phyloP scores from a whole-genome alignment of 31 red algal species.

The Odonthalia washingtoniensis region DNA sequence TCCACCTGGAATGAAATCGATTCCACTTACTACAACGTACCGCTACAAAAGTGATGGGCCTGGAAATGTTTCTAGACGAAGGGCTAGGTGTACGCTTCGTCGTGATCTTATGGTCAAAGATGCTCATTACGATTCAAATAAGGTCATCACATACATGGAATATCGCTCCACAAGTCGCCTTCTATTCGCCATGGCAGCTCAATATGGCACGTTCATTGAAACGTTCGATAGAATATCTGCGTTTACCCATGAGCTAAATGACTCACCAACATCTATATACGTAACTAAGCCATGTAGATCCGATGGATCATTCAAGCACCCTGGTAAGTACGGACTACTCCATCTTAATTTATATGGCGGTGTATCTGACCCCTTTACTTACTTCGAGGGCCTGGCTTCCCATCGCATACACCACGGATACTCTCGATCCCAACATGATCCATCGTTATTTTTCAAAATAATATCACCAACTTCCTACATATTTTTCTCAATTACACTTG shows the following conservation, averaged over 20 bases:
- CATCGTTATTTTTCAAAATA: too few relatives aligned
- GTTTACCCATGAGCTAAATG: constrained; percentile 41
- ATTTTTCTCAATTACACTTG: too few relatives aligned
- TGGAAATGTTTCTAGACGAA: constrained; percentile 4
- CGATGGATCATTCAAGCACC: not conserved
- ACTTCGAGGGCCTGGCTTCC: not conserved
- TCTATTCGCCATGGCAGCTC: constrained; percentile 16
- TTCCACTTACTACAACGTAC: constrained; percentile 5
- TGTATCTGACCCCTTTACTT: not conserved
- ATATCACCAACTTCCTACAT: too few relatives aligned
- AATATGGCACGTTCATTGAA: not conserved
- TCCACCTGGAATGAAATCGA: too few relatives aligned
- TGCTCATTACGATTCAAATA: constrained; percentile 34
- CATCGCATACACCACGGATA: not conserved
- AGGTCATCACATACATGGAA: constrained; percentile 18
- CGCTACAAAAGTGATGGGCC: constrained; percentile 23
- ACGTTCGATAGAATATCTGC: constrained; percentile 34
- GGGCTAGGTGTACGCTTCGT: constrained; percentile 33
- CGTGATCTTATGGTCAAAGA: constrained; percentile 28
- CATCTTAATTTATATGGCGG: constrained; percentile 11
- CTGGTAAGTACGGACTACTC: not conserved
- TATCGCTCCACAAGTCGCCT: constrained; percentile 13
- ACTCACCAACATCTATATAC: not conserved
- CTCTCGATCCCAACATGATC: constrained; percentile 1
- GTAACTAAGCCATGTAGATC: not conserved